phyloP scores from a whole-genome alignment of 2,329 filamentous ascomycete genomes.

The Fusarium concolor region DNA sequence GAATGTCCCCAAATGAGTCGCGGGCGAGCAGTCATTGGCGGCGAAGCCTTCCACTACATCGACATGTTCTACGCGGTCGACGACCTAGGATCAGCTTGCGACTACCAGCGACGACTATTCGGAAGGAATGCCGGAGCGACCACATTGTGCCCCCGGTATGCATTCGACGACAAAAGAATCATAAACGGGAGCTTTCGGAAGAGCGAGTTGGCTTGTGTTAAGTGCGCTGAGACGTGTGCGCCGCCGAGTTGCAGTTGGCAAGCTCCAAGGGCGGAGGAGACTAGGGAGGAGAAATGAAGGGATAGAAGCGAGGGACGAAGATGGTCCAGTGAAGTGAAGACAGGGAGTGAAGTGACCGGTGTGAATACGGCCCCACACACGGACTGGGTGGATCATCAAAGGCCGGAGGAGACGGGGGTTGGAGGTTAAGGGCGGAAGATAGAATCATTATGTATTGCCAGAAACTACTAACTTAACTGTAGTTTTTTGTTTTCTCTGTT shows the following conservation, averaged over 20 bases:
- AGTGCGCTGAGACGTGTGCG: conserved; percentile 46
- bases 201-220: conserved; percentile 44
- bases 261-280: conserved; percentile 35
- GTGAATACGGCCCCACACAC: too few species aligned
- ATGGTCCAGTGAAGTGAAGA: too few species aligned
- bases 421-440: too few species aligned
- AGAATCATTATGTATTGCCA: too few species aligned
- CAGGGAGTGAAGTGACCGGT: too few species aligned
- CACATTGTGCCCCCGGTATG: conserved; percentile 43
- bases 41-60: conserved; percentile 44
- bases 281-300: conserved; percentile 8
- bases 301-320: too few species aligned
- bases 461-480: too few species aligned
- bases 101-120: conserved; percentile 45
- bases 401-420: too few species aligned
- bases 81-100: conserved; percentile 45
- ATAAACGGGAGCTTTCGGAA: conserved; percentile 43
- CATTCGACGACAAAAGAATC: conserved; percentile 44
- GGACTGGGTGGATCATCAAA: too few species aligned
- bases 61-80: conserved; percentile 44
- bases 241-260: conserved; percentile 45
- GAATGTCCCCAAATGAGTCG: conserved; percentile 44
- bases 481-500: too few species aligned
- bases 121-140: conserved; percentile 39
- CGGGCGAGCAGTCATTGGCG: conserved; percentile 36